Conservation (phyloP, 345 rosid genomes). For the Eucalyptus decipiens region DNA sequence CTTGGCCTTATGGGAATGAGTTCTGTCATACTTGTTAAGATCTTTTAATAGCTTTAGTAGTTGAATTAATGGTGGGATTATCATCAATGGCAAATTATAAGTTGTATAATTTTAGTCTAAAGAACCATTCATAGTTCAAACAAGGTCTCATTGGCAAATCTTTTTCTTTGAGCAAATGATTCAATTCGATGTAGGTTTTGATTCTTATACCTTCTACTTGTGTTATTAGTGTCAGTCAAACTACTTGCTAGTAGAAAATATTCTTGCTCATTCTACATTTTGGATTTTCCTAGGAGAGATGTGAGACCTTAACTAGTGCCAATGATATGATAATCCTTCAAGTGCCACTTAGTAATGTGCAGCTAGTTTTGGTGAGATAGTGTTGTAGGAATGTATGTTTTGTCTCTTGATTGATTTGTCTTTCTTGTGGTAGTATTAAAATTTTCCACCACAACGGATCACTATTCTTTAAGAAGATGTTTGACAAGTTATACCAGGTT, state of each 20-base stretch:
- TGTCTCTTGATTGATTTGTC: background rate
- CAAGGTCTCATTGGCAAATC: background rate
- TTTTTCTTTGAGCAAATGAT: background rate
- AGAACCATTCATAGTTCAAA: background rate
- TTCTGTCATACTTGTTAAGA: background rate
- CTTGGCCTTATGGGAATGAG: background rate
- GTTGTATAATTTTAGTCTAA: background rate
- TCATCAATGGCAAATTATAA: background rate
- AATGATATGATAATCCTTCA: background rate
- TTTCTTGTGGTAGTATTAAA: slow-evolving; percentile 51
- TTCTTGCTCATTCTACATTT: background rate
- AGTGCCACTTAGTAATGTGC: background rate
- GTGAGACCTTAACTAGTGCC: background rate
- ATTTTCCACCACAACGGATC: slow-evolving; percentile 77
- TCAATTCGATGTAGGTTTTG: background rate
- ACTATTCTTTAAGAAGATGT: slow-evolving; percentile 62
- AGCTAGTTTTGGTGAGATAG: background rate
- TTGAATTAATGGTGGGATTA: background rate
- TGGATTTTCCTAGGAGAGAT: background rate
- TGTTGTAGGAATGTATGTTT: background rate
- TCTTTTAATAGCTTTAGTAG: background rate
- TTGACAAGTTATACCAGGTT: slow-evolving; percentile 90
- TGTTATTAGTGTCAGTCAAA: background rate
- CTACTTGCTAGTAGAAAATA: background rate
- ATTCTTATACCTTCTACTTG: background rate